Evolutionary conservation across 192 early-diverging fungal genomes (phyloP), one percentile per base, ranked within the genome.

Genomic region (Globomyces pollinis-pini): DNA sequence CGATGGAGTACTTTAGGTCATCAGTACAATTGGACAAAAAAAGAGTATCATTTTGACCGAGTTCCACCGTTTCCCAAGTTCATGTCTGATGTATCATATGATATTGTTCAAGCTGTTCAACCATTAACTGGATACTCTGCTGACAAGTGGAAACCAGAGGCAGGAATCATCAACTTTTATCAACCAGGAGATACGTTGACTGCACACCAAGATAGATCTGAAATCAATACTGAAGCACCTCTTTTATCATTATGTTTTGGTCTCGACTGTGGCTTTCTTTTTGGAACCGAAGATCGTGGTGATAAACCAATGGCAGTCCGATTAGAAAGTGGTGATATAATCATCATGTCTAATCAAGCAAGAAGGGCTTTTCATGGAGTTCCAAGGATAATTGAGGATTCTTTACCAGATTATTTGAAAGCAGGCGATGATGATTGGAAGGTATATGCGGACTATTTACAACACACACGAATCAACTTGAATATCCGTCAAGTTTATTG

Each of bases 91-190:
- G 36, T 98, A 16, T 75, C 83, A 54, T 70, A 63, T 21, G 74
- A 82, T 1, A 78, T 96, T 15, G 87, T 92, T 2, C 69, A 62
- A 42, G 73, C 83, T 0, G 74, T 88, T 16, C 67, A 84, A 26
- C 62, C 54, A 45, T 32, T 70, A 2, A 90, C 87, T 49, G 65
- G 65, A 0, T 93, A 88, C 59, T 34, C 69, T 7, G 75, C 72
- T 9, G 50, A 69, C 1, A 41, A 73, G 31, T 95, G 79, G 64
- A 69, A 64, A 34, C 73, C 89, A 49, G 88, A 98, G 63, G 95
- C 92, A 2, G 96, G 93, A 1, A 91, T 98, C 0, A 64, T 98
- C 29, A 98, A 98, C 68, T 95, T 88, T 61, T 98, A 98, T 62
- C 84, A 88, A 33, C 69, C 79, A 41, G 75, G 80, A 21, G 87